phyloP scores from a whole-genome alignment of 495 filamentous ascomycete genomes.

The Halenospora varia region DNA sequence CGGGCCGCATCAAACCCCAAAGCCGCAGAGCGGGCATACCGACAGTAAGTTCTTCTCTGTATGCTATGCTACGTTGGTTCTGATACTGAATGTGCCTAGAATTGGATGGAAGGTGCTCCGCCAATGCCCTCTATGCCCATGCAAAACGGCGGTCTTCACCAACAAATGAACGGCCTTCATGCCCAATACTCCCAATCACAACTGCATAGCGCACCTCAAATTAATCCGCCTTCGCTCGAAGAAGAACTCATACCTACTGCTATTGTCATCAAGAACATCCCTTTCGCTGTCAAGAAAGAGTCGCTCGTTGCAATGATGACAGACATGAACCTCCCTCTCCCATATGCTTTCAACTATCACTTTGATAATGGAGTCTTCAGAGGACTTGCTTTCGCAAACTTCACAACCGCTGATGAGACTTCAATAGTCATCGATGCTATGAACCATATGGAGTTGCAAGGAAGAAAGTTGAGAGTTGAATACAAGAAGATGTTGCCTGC shows the following conservation, averaged over 20 bases:
- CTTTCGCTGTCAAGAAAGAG: slow-evolving; percentile 97
- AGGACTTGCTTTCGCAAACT: slow-evolving; percentile 96
- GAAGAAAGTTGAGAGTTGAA: slow-evolving; percentile 89
- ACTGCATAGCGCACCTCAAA: slow-evolving; percentile 17
- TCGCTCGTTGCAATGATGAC: slow-evolving; percentile 90
- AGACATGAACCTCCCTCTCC: slow-evolving; percentile 81
- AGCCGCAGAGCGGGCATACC: slow-evolving; percentile 43
- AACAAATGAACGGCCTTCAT: slow-evolving; percentile 20
- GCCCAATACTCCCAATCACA: slow-evolving; percentile 19
- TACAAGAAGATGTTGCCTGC: slow-evolving; percentile 99
- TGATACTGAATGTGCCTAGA: slow-evolving; percentile 27
- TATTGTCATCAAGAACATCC: slow-evolving; percentile 99
- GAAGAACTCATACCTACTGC: slow-evolving; percentile 95
- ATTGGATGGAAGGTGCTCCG: slow-evolving; percentile 44
- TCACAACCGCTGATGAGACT: slow-evolving; percentile 92
- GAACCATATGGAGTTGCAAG: slow-evolving; percentile 94
- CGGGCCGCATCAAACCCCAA: slow-evolving; percentile 36
- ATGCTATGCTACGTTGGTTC: background rate
- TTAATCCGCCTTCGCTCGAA: slow-evolving; percentile 30
- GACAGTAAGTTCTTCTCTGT: slow-evolving; percentile 33
- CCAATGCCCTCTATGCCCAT: slow-evolving; percentile 26
- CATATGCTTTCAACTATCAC: slow-evolving; percentile 99
- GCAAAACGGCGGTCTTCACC: background rate
- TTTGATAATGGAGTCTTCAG: slow-evolving; percentile 98
- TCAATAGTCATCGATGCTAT: slow-evolving; percentile 82